phyloP scores from a whole-genome alignment of 1,284 basidiomycete species.

The Pseudozyma flocculosa region DNA sequence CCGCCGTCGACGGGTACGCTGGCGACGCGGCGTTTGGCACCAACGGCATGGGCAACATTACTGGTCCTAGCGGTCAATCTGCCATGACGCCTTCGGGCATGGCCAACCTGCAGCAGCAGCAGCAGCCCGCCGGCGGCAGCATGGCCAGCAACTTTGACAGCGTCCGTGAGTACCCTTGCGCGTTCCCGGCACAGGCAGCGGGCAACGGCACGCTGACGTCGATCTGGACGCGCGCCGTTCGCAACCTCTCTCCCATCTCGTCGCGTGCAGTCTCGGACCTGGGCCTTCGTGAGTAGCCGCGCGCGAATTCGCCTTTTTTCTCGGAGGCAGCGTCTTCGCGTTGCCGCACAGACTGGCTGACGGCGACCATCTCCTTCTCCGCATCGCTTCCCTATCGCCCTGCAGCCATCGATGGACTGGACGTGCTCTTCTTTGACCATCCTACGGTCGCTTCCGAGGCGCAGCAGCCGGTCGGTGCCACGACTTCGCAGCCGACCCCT shows the following conservation, averaged over 20 bases:
- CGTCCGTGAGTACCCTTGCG: conserved; percentile 4
- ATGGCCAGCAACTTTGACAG: conserved; percentile 29
- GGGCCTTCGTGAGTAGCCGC: conserved; percentile 6
- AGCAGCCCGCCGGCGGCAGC: conserved; percentile 1
- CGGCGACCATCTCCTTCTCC: too few species aligned
- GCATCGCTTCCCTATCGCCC: too few species aligned
- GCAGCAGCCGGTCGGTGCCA: too few species aligned
- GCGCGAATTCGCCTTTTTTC: neutral
- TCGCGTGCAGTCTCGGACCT: conserved; percentile 11
- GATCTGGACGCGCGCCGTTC: neutral
- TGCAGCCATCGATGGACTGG: conserved; percentile 18
- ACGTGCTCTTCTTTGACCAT: conserved; percentile 29
- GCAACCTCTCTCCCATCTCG: neutral
- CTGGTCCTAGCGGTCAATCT: too few species aligned
- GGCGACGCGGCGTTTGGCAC: conserved; percentile 6
- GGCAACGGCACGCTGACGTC: neutral
- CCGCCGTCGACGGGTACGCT: too few species aligned
- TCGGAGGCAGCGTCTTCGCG: too few species aligned
- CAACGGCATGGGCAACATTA: conserved; percentile 1
- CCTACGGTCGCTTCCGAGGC: too few species aligned
- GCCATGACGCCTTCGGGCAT: neutral
- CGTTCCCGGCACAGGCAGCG: neutral
- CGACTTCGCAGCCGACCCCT: too few species aligned
- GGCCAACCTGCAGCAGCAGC: conserved; percentile 1
- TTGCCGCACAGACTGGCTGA: too few species aligned